A percentile compares a stretch with the other conserved stretches of the same genome.
These are phyloP conservation scores for Prototheca wickerhamii DNA, from an alignment of 163 green algal species.

Conservation along the genomic window DNA sequence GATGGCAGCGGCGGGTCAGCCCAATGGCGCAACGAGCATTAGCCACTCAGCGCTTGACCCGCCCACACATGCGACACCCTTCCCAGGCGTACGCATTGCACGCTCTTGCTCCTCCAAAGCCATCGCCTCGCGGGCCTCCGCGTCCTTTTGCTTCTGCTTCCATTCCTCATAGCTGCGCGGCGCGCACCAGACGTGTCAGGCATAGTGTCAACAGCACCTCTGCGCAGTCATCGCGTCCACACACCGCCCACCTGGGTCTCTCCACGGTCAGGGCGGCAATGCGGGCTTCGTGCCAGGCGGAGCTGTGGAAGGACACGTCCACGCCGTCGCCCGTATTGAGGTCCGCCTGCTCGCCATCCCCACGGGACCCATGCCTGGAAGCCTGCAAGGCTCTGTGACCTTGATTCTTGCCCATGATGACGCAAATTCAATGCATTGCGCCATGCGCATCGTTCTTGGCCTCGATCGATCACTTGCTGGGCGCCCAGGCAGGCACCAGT, in stretches of 20 bases:
- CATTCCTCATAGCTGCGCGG: slow-evolving; percentile 21
- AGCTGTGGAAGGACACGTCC: slow-evolving; percentile 48
- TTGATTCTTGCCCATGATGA: slow-evolving; percentile 29
- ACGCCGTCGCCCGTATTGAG: slow-evolving; percentile 8
- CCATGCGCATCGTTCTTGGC: too few relatives aligned
- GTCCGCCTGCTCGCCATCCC: not conserved
- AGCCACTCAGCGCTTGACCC: not conserved
- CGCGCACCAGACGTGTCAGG: not conserved
- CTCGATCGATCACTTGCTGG: too few relatives aligned
- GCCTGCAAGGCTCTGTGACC: slow-evolving; percentile 24
- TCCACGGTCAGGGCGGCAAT: slow-evolving; percentile 26
- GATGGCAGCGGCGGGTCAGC: too few relatives aligned
- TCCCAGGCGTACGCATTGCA: slow-evolving; percentile 3
- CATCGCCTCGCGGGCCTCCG: slow-evolving; percentile 6
- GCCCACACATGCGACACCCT: not conserved
- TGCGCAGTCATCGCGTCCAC: not conserved
- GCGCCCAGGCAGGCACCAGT: too few relatives aligned
- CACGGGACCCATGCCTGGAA: slow-evolving; percentile 4
- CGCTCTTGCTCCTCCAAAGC: slow-evolving; percentile 20
- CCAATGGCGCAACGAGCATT: too few relatives aligned
- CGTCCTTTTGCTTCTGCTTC: slow-evolving; percentile 27
- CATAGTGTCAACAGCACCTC: too few relatives aligned
- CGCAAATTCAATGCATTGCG: too few relatives aligned
- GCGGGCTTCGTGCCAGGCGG: slow-evolving; percentile 47
- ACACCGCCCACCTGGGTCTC: slow-evolving; percentile 12